phyloP scores from a whole-genome alignment of 2,329 filamentous ascomycete genomes.

The Fusarium penzigii region DNA sequence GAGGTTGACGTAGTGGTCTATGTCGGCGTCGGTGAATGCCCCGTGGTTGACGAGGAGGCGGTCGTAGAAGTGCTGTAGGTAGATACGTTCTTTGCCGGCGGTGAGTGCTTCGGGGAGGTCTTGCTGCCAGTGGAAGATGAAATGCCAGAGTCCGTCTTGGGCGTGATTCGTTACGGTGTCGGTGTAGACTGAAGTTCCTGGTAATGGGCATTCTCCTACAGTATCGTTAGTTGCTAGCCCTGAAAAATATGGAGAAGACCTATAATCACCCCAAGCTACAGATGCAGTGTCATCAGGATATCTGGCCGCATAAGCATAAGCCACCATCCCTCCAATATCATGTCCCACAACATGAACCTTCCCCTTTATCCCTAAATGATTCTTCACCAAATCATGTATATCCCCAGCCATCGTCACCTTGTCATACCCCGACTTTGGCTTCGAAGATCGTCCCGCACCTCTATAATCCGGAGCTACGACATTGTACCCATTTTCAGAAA shows the following conservation, averaged over 20 bases:
- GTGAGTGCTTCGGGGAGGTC: conserved; percentile 11
- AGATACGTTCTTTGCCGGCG: conserved; percentile 8
- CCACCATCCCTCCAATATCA: conserved; percentile 16
- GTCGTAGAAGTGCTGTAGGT: conserved; percentile 13
- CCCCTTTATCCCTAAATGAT: conserved; percentile 4
- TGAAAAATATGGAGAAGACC: not conserved
- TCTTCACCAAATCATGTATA: conserved; percentile 1
- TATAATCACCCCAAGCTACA: conserved; percentile 3
- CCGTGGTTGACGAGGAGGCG: conserved; percentile 10
- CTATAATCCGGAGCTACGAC: conserved; percentile 9
- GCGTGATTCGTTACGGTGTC: conserved; percentile 4
- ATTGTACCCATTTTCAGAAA: conserved; percentile 8
- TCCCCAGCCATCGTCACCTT: conserved; percentile 13
- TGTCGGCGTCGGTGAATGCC: conserved; percentile 4
- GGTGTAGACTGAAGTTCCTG: conserved; percentile 4
- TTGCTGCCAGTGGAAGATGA: conserved; percentile 5
- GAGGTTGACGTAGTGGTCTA: conserved; percentile 3
- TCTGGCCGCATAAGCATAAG: conserved; percentile 9
- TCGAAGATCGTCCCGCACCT: conserved; percentile 9
- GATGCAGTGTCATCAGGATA: conserved; percentile 4
- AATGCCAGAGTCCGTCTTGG: conserved; percentile 4
- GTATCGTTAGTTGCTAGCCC: not conserved
- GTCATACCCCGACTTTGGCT: conserved; percentile 8
- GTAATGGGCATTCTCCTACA: conserved; percentile 6
- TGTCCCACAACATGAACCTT: conserved; percentile 7